Percentiles rank a stretch among this genome's conserved stretches.
phyloP scores from a whole-genome alignment of 208 protist genomes.

The Trypanosoma cruzi region DNA sequence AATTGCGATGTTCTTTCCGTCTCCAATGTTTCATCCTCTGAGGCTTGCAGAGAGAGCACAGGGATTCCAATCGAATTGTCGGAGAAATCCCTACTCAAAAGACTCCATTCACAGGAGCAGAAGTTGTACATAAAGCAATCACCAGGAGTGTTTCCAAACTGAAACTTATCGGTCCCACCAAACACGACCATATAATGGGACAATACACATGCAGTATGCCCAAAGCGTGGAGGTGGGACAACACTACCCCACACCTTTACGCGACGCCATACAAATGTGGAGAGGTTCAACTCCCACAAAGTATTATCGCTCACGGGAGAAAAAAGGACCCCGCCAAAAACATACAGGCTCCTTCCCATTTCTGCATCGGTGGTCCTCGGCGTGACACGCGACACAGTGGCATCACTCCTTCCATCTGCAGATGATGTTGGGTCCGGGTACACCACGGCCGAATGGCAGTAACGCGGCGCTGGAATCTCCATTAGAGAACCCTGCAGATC shows the following conservation, averaged over 20 bases:
- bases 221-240: slow-evolving; percentile 47
- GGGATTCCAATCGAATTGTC: not conserved
- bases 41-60: not conserved
- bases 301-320: slow-evolving; percentile 2
- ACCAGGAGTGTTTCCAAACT: not conserved
- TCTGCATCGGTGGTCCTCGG: not conserved
- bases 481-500: not conserved
- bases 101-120: not conserved
- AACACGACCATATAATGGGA: slow-evolving; percentile 17
- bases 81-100: not conserved
- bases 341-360: slow-evolving; percentile 7
- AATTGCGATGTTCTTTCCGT: not conserved
- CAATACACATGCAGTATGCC: slow-evolving; percentile 36
- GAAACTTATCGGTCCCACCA: slow-evolving; percentile 17
- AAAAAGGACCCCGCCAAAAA: slow-evolving; percentile 22
- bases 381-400: not conserved
- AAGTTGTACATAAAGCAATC: slow-evolving; percentile 17
- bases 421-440: slow-evolving; percentile 3
- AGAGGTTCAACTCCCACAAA: slow-evolving; percentile 21
- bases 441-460: slow-evolving; percentile 25
- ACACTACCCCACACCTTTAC: slow-evolving; percentile 8
- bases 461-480: slow-evolving; percentile 10
- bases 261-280: slow-evolving; percentile 15
- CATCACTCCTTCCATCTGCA: not conserved
- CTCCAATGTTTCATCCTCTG: not conserved